Base-by-base conservation (phyloP, 306 rosid species). In the Lablab purpureus region DNA sequence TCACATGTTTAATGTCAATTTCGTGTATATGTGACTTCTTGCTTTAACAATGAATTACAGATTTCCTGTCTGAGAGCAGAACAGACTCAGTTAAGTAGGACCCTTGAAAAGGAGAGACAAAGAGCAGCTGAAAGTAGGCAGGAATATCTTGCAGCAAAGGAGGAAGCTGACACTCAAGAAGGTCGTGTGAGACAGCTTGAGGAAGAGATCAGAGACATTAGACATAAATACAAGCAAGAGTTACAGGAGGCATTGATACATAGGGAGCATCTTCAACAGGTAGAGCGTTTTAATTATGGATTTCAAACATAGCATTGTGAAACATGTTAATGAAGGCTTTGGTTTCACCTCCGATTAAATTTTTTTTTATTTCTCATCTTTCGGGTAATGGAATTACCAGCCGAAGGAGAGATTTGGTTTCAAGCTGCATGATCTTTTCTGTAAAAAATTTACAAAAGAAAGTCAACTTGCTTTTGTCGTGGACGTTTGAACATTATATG, bases 91-190 rank as follows among this genome's bases (percentile, higher is more conserved):
- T 77, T 96, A 87, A 96, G 94, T 58, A 93, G 86, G 88, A 89
- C 99, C 71, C 94, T 93, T 64, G 99, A 96, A 79, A 96, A 96
- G 91, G 99, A 96, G 87, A 88, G 99, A 82, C 97, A 96, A 69
- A 87, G 98, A 83, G 99, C 99, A 41, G 94, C 99, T 88, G 99
- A 96, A 87, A 96, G 90, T 86, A 89, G 99, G 85, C 98, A 93
- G 87, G 99, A 96, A 73, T 93, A 89, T 88, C 98, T 91, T 82
- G 96, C 92, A 32, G 92, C 90, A 72, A 96, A 96, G 87, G 99
- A 96, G 91, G 99, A 93, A 83, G 98, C 99, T 77, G 96, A 96
- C 82, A 93, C 99, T 40, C 96, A 84, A 76, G 98, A 96, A 87
- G 98, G 99, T 81, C 97, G 92, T 36, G 94, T 80, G 68, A 91